A percentile compares a stretch with the other conserved stretches of the same genome.
Conservation (phyloP, 352 stramenopile species). For the Globisporangium splendens region DNA sequence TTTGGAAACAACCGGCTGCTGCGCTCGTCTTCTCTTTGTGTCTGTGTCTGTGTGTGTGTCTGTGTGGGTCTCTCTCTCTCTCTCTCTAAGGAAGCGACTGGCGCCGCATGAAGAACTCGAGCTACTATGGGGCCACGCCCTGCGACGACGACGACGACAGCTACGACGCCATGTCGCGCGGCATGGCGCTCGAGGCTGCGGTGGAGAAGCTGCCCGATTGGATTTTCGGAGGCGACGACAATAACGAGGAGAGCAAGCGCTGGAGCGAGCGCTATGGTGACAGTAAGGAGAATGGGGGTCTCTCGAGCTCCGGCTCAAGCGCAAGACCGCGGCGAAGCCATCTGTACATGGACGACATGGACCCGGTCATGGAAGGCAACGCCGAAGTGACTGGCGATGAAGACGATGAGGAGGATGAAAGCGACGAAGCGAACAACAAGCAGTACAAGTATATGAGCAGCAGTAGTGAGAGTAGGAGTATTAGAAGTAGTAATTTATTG, state of each 20-base stretch:
- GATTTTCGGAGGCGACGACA: constrained; percentile 46
- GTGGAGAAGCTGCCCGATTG: constrained; percentile 63
- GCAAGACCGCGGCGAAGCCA: constrained; percentile 15
- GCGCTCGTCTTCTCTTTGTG: constrained; percentile 1
- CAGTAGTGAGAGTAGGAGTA: constrained; percentile 6
- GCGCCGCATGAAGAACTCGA: constrained; percentile 16
- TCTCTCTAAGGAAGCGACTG: background rate
- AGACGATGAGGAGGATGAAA: constrained; percentile 3
- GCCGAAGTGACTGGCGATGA: background rate
- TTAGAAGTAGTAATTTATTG: constrained; percentile 23
- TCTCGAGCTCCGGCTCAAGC: background rate
- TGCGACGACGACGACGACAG: constrained; percentile 11
- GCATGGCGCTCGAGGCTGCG: constrained; percentile 59
- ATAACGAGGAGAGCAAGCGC: constrained; percentile 16
- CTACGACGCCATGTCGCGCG: constrained; percentile 35
- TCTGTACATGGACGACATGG: constrained; percentile 15
- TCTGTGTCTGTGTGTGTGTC: too few species aligned
- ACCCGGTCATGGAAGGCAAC: constrained; percentile 5
- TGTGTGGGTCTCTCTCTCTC: too few species aligned
- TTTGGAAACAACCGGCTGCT: constrained; percentile 13
- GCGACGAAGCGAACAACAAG: constrained; percentile 8
- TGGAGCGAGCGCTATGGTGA: constrained; percentile 8
- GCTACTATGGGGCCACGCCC: constrained; percentile 15
- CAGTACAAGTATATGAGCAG: constrained; percentile 1
- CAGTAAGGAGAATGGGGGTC: constrained; percentile 8